phyloP scores from a whole-genome alignment of 1,284 basidiomycete species.

The Lentinus polychrous region DNA sequence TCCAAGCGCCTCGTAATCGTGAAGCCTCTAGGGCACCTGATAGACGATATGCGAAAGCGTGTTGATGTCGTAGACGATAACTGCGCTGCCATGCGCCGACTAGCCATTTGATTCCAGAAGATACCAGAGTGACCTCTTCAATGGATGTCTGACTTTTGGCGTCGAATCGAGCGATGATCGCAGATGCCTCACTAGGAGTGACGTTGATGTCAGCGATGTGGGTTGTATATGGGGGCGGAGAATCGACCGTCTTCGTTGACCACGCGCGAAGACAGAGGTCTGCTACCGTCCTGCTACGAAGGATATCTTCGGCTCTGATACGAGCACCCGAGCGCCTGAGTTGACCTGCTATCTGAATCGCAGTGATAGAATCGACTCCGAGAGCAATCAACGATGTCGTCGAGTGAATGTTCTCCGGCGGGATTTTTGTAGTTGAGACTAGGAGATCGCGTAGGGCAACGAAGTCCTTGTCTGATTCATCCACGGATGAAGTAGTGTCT shows the following conservation, averaged over 20 bases:
- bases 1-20: constrained; percentile 32
- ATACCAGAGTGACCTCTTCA: constrained; percentile 12
- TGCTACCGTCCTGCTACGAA: constrained; percentile 31
- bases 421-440: constrained; percentile 17
- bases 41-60: constrained; percentile 37
- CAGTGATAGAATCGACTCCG: constrained; percentile 48
- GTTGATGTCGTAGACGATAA: constrained; percentile 34
- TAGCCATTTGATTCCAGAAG: constrained; percentile 36
- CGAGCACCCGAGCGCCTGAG: constrained; percentile 28
- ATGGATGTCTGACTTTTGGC: constrained; percentile 10
- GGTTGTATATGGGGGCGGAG: not conserved
- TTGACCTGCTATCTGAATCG: constrained; percentile 36
- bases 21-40: constrained; percentile 22
- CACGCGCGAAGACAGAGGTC: constrained; percentile 25
- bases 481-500: not conserved
- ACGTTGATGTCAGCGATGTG: constrained; percentile 10
- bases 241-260: not conserved
- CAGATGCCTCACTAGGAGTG: constrained; percentile 8
- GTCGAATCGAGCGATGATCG: constrained; percentile 10
- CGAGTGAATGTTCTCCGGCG: constrained; percentile 20
- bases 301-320: constrained; percentile 33
- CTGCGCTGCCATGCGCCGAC: constrained; percentile 41
- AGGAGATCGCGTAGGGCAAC: constrained; percentile 18
- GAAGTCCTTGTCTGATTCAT: constrained; percentile 8
- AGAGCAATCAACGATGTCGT: constrained; percentile 32